Evolutionary conservation across 768 basidiomycete species (phyloP).

Genomic region (Trametes gibbosa): DNA sequence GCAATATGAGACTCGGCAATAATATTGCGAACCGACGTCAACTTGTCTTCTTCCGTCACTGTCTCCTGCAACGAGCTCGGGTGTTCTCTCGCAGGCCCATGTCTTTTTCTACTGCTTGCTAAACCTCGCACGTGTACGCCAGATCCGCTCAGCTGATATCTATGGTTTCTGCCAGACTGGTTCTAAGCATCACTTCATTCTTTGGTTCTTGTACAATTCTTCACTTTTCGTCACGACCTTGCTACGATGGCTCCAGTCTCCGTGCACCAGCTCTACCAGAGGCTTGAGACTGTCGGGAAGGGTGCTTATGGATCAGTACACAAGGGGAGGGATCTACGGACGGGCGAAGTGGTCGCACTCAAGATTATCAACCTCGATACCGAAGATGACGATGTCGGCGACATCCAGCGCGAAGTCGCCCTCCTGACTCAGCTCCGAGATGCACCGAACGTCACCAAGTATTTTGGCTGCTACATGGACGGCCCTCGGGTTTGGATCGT

Average conservation of each 20-base stretch:
- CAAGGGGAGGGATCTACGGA: slow-evolving; percentile 80
- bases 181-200: slow-evolving; percentile 2
- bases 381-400: slow-evolving; percentile 92
- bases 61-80: neutral
- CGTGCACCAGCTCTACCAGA: slow-evolving; percentile 78
- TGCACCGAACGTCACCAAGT: slow-evolving; percentile 88
- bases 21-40: too few relatives aligned
- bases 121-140: neutral
- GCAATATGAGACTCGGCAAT: too few relatives aligned
- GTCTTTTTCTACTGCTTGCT: neutral
- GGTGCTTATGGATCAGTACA: slow-evolving; percentile 97
- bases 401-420: slow-evolving; percentile 95
- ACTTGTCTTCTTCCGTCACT: neutral
- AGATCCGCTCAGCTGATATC: neutral
- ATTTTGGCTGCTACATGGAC: slow-evolving; percentile 95
- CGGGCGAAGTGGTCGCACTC: slow-evolving; percentile 89
- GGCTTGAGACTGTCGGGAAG: slow-evolving; percentile 91
- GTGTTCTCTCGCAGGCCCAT: neutral
- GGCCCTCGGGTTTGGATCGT: slow-evolving; percentile 98
- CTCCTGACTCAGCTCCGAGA: slow-evolving; percentile 87
- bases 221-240: neutral
- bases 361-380: slow-evolving; percentile 99
- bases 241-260: slow-evolving; percentile 46
- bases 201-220: neutral
- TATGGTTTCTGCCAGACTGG: slow-evolving; percentile 4